Evolutionary conservation across 83 land plant species (phyloP), one percentile per base, ranked within the genome.

Genomic region (Isoetes engelmannii): DNA sequence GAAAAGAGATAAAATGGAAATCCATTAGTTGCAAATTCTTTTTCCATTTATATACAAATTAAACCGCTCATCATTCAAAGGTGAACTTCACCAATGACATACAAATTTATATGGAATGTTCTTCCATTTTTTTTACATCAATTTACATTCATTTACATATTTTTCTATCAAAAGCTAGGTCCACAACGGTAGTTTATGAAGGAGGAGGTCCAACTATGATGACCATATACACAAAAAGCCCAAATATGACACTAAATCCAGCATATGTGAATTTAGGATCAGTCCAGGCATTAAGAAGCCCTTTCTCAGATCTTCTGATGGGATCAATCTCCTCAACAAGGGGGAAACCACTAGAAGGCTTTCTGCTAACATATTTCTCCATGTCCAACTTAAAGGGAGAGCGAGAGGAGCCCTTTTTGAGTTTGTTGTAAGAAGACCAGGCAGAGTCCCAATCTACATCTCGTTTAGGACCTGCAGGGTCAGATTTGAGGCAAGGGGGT

Each of bases 391-490:
- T 57, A 1, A 88, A 87, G 68, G n/a, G n/a, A n/a, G 85, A 84
- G 28, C 82, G 28, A 3, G 69, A 44, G 58, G 76, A 81, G 72
- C 81, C 84, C 6, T 71, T 67, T 18, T 81, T 83, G 66, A 68
- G 74, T 64, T 82, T 87, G 51, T 58, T 83, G 70, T 81, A 93
- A 65, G 49, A 81, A 13, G 89, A 67, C 96, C 98, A 93, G 6
- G 96, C 96, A 70, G 86, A 90, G 79, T 90, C 98, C 96, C 98
- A 93, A 65, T 90, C 98, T 37, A 84, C 79, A 9, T 86, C 68
- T 19, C 69, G 57, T 57, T 75, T 84, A 57, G 81, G 85, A 69
- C 83, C 92, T 90, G 84, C 63, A 55, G n/a, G n/a, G n/a, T n/a
- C n/a, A n/a, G n/a, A n/a, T n/a, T n/a, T n/a, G n/a, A n/a, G n/a